Percentiles rank a stretch among this genome's conserved stretches.
Conservation (phyloP, 2,329 filamentous ascomycete species). For the Gnomoniopsis smithogilvyi region DNA sequence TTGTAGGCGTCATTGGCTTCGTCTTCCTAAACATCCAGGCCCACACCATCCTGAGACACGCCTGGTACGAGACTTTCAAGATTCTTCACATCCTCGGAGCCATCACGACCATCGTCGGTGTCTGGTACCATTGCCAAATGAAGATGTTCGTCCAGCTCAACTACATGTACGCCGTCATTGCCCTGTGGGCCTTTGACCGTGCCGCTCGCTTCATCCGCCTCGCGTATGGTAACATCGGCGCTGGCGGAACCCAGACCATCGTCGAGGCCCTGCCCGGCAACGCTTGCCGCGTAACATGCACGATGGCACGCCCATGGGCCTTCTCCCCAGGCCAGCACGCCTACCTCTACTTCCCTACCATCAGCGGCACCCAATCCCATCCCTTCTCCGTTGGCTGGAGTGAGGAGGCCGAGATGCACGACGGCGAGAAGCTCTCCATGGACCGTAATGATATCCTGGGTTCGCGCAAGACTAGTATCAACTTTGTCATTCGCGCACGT, state of each 20-base stretch:
- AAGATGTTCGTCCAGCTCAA: conserved; percentile 52
- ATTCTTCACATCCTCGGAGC: conserved; percentile 66
- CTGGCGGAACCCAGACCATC: conserved; percentile 64
- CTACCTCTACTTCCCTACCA: conserved; percentile 72
- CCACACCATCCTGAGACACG: conserved; percentile 67
- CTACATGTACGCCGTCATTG: conserved; percentile 59
- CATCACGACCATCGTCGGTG: conserved; percentile 54
- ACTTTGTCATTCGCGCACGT: conserved; percentile 69
- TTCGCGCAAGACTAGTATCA: conserved; percentile 63
- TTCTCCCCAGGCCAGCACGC: conserved; percentile 75
- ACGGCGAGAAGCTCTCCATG: conserved; percentile 55
- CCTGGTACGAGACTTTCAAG: conserved; percentile 78
- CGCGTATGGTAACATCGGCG: conserved; percentile 63
- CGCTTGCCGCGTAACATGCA: conserved; percentile 69
- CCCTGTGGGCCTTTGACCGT: conserved; percentile 67
- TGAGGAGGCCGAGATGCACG: conserved; percentile 56
- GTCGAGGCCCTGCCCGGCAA: conserved; percentile 76
- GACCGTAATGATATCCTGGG: conserved; percentile 55
- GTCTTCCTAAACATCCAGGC: conserved; percentile 65
- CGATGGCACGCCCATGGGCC: conserved; percentile 72
- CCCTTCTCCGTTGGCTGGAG: conserved; percentile 79
- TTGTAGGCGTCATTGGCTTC: conserved; percentile 60
- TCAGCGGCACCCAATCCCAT: conserved; percentile 73
- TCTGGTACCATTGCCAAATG: conserved; percentile 66
- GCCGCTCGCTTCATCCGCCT: conserved; percentile 56